Percentiles rank a stretch among this genome's conserved stretches.
These are phyloP conservation scores for Pachyrhizus erosus DNA, from an alignment of 306 rosid genomes.

Conservation along the genomic window DNA sequence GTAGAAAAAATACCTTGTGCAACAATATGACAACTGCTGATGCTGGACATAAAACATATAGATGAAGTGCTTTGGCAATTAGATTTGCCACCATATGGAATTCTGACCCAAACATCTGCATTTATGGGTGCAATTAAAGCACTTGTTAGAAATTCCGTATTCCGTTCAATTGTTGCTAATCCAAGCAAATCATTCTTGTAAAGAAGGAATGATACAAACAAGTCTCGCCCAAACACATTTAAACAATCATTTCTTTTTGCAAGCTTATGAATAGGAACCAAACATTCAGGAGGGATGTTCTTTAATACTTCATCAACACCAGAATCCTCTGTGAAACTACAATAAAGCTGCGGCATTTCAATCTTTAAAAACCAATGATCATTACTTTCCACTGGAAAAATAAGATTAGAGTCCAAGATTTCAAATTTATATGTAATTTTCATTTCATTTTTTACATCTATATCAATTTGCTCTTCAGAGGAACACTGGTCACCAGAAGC, in stretches of 20 bases:
- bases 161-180: conserved; percentile 44
- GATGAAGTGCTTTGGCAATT: conserved; percentile 45
- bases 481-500: conserved; percentile 49
- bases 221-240: conserved; percentile 74
- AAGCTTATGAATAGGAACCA: conserved; percentile 65
- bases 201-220: conserved; percentile 62
- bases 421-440: conserved; percentile 73
- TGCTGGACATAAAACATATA: conserved; percentile 62
- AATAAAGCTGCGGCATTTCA: conserved; percentile 68
- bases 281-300: conserved; percentile 65
- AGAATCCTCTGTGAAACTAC: conserved; percentile 57
- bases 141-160: conserved; percentile 47
- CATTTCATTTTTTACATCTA: conserved; percentile 49
- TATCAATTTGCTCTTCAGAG: conserved; percentile 42
- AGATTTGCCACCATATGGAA: conserved; percentile 60
- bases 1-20: conserved; percentile 66
- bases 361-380: conserved; percentile 73
- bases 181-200: conserved; percentile 56
- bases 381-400: conserved; percentile 71
- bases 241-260: conserved; percentile 64
- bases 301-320: conserved; percentile 52
- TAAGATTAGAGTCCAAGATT: conserved; percentile 77
- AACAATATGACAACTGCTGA: conserved; percentile 68
- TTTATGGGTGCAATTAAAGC: conserved; percentile 65
- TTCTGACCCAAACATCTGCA: conserved; percentile 89